A percentile compares a stretch with the other conserved stretches of the same genome.
Evolutionary conservation across 139 green algal species (phyloP).

Genomic region (Microglena sp.): DNA sequence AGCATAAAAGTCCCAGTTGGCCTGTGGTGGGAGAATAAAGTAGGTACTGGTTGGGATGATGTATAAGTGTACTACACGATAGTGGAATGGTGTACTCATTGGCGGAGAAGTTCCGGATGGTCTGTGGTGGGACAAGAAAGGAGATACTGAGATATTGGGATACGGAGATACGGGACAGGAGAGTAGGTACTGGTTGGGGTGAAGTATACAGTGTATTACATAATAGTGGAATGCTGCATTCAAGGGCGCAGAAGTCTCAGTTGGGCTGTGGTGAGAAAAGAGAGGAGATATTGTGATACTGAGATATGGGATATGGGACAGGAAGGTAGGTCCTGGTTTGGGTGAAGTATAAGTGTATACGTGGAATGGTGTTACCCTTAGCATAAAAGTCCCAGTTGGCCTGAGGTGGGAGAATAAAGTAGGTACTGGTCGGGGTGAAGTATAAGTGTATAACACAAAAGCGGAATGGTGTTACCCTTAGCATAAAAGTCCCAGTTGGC

Average conservation of each 20-base stretch:
- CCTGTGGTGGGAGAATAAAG: background rate
- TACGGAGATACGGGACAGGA: too few species aligned
- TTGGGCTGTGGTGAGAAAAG: background rate
- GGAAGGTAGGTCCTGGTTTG: too few species aligned
- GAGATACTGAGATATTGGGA: too few species aligned
- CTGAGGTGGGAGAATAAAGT: too few species aligned
- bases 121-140: background rate
- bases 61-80: slow-evolving; percentile 30
- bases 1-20: background rate
- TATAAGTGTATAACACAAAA: too few species aligned
- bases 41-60: slow-evolving; percentile 8
- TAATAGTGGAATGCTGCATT: slow-evolving; percentile 25
- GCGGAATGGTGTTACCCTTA: slow-evolving; percentile 24
- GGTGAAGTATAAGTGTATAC: too few species aligned
- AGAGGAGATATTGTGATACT: too few species aligned
- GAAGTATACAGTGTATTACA: too few species aligned
- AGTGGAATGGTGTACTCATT: slow-evolving; percentile 32
- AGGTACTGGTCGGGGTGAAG: too few species aligned
- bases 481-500: background rate
- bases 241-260: slow-evolving; percentile 26
- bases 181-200: too few species aligned
- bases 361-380: slow-evolving; percentile 26
- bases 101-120: slow-evolving; percentile 25
- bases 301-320: too few species aligned
- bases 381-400: slow-evolving; percentile 27